Base-by-base conservation (phyloP, 2,329 filamentous ascomycete genomes). In the Alternaria alternata region DNA sequence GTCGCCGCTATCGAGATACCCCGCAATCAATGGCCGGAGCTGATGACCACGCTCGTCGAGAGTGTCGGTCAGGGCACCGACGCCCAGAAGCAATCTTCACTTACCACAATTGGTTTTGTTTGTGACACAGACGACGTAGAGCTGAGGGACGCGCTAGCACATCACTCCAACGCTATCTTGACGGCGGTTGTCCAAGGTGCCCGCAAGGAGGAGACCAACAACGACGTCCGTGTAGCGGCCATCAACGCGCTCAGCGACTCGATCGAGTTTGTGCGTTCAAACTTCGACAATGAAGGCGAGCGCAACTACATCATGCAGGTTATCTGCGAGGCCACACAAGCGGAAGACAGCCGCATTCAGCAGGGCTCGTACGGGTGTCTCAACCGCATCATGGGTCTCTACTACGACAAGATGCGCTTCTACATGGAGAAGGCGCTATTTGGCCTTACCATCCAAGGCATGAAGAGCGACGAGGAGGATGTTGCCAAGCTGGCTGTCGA, bases 301-400 rank as follows among this genome's bases (percentile, higher is more conserved):
- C 90, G 95, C 70, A 99, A 99, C 84, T 99, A 98, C 85, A 99
- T 99, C 77, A 99, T 99, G 95, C 95, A 99, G 84, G 95, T 99
- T 68, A 93, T 99, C 74, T 99, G 95, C 82, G 95, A 99, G 84
- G 95, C 95, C 71, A 99, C 95, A 56, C 95, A 99, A 83, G 93
- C 94, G 71, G 86, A 91, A 1, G 95, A 99, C 80, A 88, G 87
- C 60, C 88, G 93, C 76, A 96, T 99, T 79, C 94, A 98, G 81
- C 93, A 97, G 78, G 94, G 93, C 63, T 92, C 95, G 43, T 99
- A 97, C 78, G 95, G 95, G 72, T 98, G 95, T 80, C 84, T 99
- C 70, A 99, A 99, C 87, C 89, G 95, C 75, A 98, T 99, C 80
- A 99, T 99, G 95, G 92, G 87, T 62, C 87, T 97, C 65, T 99